A percentile compares a stretch with the other conserved stretches of the same genome.
Evolutionary conservation across 2,329 filamentous ascomycete genomes (phyloP).

Genomic region (Penicillium nordicum): DNA sequence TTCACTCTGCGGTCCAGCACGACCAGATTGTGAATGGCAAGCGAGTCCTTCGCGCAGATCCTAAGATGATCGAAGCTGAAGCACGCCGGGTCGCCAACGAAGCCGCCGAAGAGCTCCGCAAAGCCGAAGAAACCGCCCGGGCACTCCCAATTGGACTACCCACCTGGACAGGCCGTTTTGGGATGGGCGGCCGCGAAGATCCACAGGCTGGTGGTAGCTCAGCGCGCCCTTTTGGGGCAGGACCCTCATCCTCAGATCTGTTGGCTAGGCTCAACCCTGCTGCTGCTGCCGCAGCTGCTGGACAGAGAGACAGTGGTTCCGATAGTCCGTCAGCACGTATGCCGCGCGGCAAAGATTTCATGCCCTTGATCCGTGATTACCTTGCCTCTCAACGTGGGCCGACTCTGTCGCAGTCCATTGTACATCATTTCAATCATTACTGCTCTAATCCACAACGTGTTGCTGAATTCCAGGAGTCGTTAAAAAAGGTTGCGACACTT

Average conservation of each 20-base stretch:
- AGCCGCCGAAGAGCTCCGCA: slow-evolving; percentile 72
- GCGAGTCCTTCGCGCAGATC: slow-evolving; percentile 68
- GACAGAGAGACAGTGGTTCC: background rate
- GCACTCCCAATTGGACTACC: slow-evolving; percentile 76
- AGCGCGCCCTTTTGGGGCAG: slow-evolving; percentile 34
- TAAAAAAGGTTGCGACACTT: slow-evolving; percentile 72
- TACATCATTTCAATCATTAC: slow-evolving; percentile 83
- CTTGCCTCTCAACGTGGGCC: slow-evolving; percentile 73
- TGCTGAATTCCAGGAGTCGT: slow-evolving; percentile 75
- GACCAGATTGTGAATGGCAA: slow-evolving; percentile 83
- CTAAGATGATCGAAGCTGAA: slow-evolving; percentile 74
- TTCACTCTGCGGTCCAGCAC: slow-evolving; percentile 90
- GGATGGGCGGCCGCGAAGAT: slow-evolving; percentile 63
- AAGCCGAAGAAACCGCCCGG: slow-evolving; percentile 68
- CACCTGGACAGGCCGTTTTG: slow-evolving; percentile 88
- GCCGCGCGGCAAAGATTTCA: slow-evolving; percentile 59
- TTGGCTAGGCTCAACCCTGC: slow-evolving; percentile 38
- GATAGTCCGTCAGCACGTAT: slow-evolving; percentile 28
- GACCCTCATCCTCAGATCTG: slow-evolving; percentile 41
- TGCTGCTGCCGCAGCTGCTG: slow-evolving; percentile 6
- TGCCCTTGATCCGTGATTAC: slow-evolving; percentile 72
- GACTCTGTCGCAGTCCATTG: slow-evolving; percentile 77
- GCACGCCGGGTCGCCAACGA: slow-evolving; percentile 74
- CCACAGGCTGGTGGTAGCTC: slow-evolving; percentile 38
- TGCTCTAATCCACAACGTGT: slow-evolving; percentile 67